Conservation (phyloP, 495 filamentous ascomycete species). For the Hyaloscypha finlandica region DNA sequence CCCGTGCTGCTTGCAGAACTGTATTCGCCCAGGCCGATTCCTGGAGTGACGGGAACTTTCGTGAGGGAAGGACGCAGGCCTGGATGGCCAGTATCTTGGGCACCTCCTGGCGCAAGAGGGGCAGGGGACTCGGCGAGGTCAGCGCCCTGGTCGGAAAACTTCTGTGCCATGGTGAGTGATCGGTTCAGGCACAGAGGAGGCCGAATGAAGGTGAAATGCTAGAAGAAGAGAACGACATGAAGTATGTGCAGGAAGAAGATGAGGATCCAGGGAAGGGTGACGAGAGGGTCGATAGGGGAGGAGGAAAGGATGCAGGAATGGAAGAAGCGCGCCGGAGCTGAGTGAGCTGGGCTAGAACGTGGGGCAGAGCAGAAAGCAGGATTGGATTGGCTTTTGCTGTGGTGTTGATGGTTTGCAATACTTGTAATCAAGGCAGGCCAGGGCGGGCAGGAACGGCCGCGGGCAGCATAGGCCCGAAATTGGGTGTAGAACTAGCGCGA, state of each 20-base stretch:
- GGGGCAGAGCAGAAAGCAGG: slow-evolving; percentile 12
- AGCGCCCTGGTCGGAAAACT: slow-evolving; percentile 22
- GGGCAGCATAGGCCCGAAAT: neutral
- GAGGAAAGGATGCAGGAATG: neutral
- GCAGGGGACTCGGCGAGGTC: slow-evolving; percentile 20
- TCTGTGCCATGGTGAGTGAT: slow-evolving; percentile 27
- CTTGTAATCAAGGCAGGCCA: neutral
- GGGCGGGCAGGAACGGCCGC: neutral
- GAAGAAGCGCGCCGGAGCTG: neutral
- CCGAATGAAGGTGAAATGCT: slow-evolving; percentile 1
- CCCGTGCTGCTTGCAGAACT: slow-evolving; percentile 22
- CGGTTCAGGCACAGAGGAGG: neutral
- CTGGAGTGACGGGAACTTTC: slow-evolving; percentile 50
- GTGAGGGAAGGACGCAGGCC: slow-evolving; percentile 28
- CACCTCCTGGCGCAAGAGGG: slow-evolving; percentile 3
- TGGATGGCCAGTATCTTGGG: slow-evolving; percentile 28
- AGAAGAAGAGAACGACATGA: slow-evolving; percentile 11
- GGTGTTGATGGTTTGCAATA: neutral
- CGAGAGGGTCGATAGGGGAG: neutral
- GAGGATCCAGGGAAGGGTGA: neutral
- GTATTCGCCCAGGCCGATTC: slow-evolving; percentile 44
- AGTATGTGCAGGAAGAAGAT: neutral
- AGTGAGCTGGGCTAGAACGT: slow-evolving; percentile 1
- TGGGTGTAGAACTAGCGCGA: neutral
- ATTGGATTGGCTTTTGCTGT: slow-evolving; percentile 2